Base-by-base conservation (phyloP, 1,284 basidiomycete genomes). In the Peniophora sp. region DNA sequence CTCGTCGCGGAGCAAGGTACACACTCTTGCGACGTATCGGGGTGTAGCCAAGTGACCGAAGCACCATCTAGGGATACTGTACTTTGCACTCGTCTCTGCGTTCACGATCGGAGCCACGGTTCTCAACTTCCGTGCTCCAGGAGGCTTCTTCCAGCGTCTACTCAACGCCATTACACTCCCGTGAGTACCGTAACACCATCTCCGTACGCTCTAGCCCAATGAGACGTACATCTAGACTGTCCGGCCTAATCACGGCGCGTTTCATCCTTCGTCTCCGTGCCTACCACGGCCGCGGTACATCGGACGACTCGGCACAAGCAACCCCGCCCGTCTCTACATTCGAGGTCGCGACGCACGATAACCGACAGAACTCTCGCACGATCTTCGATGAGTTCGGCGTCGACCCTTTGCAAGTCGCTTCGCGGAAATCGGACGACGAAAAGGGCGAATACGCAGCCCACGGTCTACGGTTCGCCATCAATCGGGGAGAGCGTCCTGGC, bases 121-220 rank as follows among this genome's bases (percentile, higher is more conserved):
- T 22, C 52, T 64, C 1, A 65, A 64, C 36, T 65, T 62, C 52
- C 19, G 38, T 16, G 38, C 38, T 12, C 23, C 61, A 61, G 56
- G 53, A 36, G 65, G 62, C 34, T 65, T 63, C 50, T 59, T 62
- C 36, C 63, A 62, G 51, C 59, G 59, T 20, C 59, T 65, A 16
- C 61, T 62, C 2, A 66, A 64, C 54, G 63, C 66, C 9, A 53
- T 63, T 34, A 61, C 61, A 8, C 58, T 68, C 12, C 64, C 65
- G 55, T 53, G 36, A 50, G 54, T 24, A 11, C 34, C 10, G 17
- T 16, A 32, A 12, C 27, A 20, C 44, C 14, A 9, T 5, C 44
- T 10, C 14, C 23, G 17, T 10, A 22, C 14, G 9, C 5, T 8
- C 23, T 16, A 24, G 22, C 20, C n/a, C 23, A 24, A 20, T 23